phyloP scores from a whole-genome alignment of 768 basidiomycete genomes.

The Hygrophoropsis aurantiaca region DNA sequence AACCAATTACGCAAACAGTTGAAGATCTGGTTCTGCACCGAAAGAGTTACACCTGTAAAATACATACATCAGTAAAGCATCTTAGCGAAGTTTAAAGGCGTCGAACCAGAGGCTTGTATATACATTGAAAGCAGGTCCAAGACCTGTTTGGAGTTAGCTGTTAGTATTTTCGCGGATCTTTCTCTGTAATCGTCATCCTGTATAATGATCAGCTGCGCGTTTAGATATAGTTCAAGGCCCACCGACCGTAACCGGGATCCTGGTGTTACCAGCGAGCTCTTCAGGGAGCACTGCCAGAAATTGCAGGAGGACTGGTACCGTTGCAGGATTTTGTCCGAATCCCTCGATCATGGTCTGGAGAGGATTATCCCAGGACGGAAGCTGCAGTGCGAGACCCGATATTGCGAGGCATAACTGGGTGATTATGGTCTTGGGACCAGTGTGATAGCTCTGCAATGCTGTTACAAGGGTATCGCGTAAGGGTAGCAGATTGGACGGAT shows the following conservation, averaged over 20 bases:
- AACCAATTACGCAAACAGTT: conserved; percentile 87
- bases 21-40: conserved; percentile 82
- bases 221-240: not conserved
- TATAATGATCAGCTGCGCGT: not conserved
- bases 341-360: conserved; percentile 79
- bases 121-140: conserved; percentile 84
- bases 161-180: conserved; percentile 59
- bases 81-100: not conserved
- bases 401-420: conserved; percentile 89
- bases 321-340: conserved; percentile 82
- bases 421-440: conserved; percentile 80
- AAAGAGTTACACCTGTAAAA: conserved; percentile 72
- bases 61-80: not conserved
- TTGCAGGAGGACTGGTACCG: conserved; percentile 81
- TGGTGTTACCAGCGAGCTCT: conserved; percentile 79
- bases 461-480: conserved; percentile 85
- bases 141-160: conserved; percentile 68
- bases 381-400: conserved; percentile 87
- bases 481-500: conserved; percentile 65
- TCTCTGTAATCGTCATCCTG: conserved; percentile 78
- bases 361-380: conserved; percentile 80
- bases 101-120: conserved; percentile 80
- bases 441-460: conserved; percentile 69
- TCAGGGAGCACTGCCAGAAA: conserved; percentile 92
- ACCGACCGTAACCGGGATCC: conserved; percentile 86